Evolutionary conservation across 495 filamentous ascomycete species (phyloP).

Genomic region (Astrothelium subdiscretum): DNA sequence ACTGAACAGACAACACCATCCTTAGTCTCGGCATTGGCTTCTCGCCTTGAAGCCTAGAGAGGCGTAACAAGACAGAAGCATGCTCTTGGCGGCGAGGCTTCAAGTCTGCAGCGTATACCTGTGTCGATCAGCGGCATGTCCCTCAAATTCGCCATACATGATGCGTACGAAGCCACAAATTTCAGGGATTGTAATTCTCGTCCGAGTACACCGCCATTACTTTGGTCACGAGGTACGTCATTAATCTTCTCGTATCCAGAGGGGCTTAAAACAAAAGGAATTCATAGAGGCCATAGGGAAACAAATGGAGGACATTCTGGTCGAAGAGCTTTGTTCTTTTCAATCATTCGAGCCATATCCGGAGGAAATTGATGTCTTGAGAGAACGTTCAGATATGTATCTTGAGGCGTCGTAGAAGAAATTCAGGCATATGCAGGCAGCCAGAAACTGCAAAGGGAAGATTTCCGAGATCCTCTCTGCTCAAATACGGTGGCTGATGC

Average conservation of each 20-base stretch:
- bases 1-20: too few species aligned
- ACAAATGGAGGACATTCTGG: background rate
- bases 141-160: background rate
- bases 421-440: background rate
- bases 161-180: background rate
- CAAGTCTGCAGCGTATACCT: background rate
- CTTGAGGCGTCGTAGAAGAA: background rate
- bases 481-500: too few species aligned
- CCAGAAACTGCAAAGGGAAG: background rate
- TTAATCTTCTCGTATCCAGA: background rate
- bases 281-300: too few species aligned
- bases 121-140: background rate
- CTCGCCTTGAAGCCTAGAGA: too few species aligned
- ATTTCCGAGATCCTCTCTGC: background rate
- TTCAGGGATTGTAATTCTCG: background rate
- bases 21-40: too few species aligned
- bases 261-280: background rate
- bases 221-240: background rate
- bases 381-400: background rate
- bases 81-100: background rate
- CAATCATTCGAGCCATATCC: too few species aligned
- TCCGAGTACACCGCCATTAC: background rate
- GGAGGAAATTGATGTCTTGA: too few species aligned
- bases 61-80: too few species aligned
- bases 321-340: too few species aligned